Base-by-base conservation (phyloP, 2,329 filamentous ascomycete species). In the Colletotrichum sp. region DNA sequence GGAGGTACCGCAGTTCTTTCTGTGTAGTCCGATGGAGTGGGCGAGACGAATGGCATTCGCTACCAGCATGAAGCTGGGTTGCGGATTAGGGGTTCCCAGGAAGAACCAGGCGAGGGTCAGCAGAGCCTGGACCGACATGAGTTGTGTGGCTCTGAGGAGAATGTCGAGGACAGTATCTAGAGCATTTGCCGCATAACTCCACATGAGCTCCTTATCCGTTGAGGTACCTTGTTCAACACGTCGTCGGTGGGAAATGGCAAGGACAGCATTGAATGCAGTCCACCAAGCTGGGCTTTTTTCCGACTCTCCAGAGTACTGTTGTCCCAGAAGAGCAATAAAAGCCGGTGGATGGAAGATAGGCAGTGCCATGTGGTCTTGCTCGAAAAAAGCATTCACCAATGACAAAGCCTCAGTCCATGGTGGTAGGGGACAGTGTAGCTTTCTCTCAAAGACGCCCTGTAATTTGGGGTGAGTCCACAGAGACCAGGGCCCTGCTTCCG, bases 361-460 rank as follows among this genome's bases (percentile, higher is more conserved):
- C 55, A 59, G 26, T 18, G 55, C 55, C 8, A 28, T 59, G 26
- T 59, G 55, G 1, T 59, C 55, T 1, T 59, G 13, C 26, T 59
- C 55, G 1, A 59, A 59, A 28, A 59, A 59, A 0, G 55, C 5
- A 16, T 18, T 24, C 5, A 28, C 55, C 3, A 59, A 28, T 18
- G 55, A 59, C 21, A 59, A 6, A 59, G 55, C 55, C 5, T 28
- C 55, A 18, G 24, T 28, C 55, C 55, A 59, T 18, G 55, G 16
- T 59, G 55, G 55, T 0, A 59, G 55, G 0, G 55, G 24, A 28
- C 55, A 28, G 26, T 59, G 55, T 4, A 59, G 13, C 24, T 28
- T 24, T 10, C 1, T 81, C 21, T 81, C 59, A 34, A 74, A 59
- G 4, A 74, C 57, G 21, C 13, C 6, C 24, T 70, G 71, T 15